Base-by-base conservation (phyloP, 225 moss, liverwort and hornwort species). In the Physcomitrellopsis africana region DNA sequence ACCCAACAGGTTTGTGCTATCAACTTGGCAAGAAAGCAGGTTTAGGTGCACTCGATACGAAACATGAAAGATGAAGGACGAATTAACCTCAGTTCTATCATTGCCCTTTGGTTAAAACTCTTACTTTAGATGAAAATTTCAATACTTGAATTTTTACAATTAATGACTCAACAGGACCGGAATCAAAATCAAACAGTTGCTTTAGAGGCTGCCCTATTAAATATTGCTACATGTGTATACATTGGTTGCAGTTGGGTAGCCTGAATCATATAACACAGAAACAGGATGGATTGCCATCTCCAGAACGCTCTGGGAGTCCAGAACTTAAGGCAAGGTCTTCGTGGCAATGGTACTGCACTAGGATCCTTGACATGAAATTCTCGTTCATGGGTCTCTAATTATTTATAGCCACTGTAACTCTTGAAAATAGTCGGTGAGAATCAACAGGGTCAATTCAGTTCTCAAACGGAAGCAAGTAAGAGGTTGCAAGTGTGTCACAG, bases 281-380 rank as follows among this genome's bases (percentile, higher is more conserved):
- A 67, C 60, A 63, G 77, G 77, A 71, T 60, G 77, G 82, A 72
- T 76, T 87, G 68, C 80, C 77, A 15, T 80, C 87, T 76, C 87
- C 84, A 68, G 87, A 84, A 72, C 87, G 81, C 77, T 87, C 87
- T 80, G 87, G 84, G 80, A 87, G 84, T 71, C 84, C 87, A 82
- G 82, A 80, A 44, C 82, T 87, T 19, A 68, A 80, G 44, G 59
- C 77, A 72, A 77, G 82, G 70, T 82, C 84, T 60, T 84, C 72
- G 9, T 5, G 32, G 32, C 84, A 69, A 77, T 84, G 87, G 84
- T 84, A 81, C n/a, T 75, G 64, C 77, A 72, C 62, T 45, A 63
- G 64, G 32, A 76, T 53, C 73, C 58, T 56, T 49, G 59, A 48
- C 37, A 59, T 17, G 29, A 63, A 77, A 17, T 70, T 62, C 11